A percentile compares a stretch with the other conserved stretches of the same genome.
Conservation (phyloP, 1,139 yeast species). For the Debaryomyces udenii region DNA sequence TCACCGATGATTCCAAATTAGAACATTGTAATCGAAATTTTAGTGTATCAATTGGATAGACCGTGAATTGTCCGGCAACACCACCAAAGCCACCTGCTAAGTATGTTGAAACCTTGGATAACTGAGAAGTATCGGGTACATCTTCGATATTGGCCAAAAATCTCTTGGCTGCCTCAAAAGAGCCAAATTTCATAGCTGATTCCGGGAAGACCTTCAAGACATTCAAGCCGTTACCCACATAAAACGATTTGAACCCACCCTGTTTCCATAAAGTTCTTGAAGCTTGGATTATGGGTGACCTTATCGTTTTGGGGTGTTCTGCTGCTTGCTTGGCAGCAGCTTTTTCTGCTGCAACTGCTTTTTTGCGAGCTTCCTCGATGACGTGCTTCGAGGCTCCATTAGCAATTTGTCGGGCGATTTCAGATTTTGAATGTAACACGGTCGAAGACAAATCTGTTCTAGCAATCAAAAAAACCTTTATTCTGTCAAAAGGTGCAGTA, state of each 20-base stretch:
- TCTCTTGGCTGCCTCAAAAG: conserved; percentile 86
- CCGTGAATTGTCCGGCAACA: conserved; percentile 86
- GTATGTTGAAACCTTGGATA: conserved; percentile 80
- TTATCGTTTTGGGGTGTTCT: conserved; percentile 40
- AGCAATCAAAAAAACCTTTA: conserved; percentile 91
- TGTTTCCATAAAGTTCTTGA: conserved; percentile 80
- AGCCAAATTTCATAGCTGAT: conserved; percentile 95
- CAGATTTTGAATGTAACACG: conserved; percentile 57
- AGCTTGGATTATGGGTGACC: conserved; percentile 79
- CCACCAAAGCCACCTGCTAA: conserved; percentile 97
- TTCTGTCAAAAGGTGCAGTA: conserved; percentile 95
- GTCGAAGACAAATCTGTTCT: conserved; percentile 81
- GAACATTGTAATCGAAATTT: conserved; percentile 86
- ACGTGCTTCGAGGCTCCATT: conserved; percentile 40
- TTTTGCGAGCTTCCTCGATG: conserved; percentile 39
- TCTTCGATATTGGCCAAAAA: conserved; percentile 79
- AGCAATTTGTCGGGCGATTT: conserved; percentile 48
- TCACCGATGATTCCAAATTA: conserved; percentile 57
- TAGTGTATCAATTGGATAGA: conserved; percentile 94
- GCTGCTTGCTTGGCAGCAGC: conserved; percentile 28
- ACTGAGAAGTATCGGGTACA: conserved; percentile 65
- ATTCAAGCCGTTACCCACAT: conserved; percentile 93
- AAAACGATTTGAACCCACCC: conserved; percentile 86
- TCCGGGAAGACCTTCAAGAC: conserved; percentile 96
- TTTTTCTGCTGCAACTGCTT: conserved; percentile 29